Evolutionary conservation across 306 rosid genomes (phyloP), one percentile per base, ranked within the genome.

Genomic region (Castanospermum australe): DNA sequence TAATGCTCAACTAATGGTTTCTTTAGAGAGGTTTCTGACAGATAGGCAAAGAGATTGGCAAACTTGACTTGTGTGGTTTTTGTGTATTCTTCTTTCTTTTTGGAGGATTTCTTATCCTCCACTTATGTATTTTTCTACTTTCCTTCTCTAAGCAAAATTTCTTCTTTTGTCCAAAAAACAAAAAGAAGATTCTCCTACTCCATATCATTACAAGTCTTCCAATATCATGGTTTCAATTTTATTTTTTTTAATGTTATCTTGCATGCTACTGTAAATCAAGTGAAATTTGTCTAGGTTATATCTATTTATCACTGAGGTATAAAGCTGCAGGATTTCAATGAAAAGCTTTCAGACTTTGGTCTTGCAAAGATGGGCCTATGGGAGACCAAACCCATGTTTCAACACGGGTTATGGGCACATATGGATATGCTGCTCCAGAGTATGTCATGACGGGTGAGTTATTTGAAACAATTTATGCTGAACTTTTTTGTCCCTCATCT

Each of bases 321-420:
- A 72, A 81, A 82, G 67, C 39, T 81, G 85, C 88, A 93, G 98
- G 88, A 90, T 72, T 93, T 93, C 76, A 91, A 91, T 61, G 98
- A 97, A 13, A 93, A 93, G 77, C 93, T 93, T 82, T 93, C 98
- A 36, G 98, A 93, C 81, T 93, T 93, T 51, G 98, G 98, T 72
- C 98, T 93, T 75, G 98, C 98, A 45, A 93, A 93, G 98, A 93
- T 84, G 98, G 98, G 39, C 98, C 98, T 1, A 90, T 93, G 92
- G 98, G 98, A 28, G 98, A 93, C 80, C 98, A 93, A 84, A 93
- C 98, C 82, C 98, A 93, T 84, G 98, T 93, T 79, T 93, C 98
- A 75, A 93, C 98, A 50, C 83, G 98, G 67, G 98, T 93, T 83
- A 93, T 93, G 98, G 98, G 98, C 55, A 93, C 98, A 14, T 91